Base-by-base conservation (phyloP, 2,329 filamentous ascomycete species). In the Saccharata proteae region DNA sequence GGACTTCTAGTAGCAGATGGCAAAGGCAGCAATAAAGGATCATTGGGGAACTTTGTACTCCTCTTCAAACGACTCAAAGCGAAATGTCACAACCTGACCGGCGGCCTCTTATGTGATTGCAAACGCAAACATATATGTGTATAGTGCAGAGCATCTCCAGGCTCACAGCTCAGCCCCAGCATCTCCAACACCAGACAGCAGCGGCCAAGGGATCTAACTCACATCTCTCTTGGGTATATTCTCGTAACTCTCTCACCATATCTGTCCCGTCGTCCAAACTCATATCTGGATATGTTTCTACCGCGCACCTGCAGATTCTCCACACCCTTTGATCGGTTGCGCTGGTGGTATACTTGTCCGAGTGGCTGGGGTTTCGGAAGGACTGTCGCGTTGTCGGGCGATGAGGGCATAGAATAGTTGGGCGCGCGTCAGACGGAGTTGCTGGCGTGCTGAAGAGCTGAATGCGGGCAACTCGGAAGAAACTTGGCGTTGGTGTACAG, bases 201-300 rank as follows among this genome's bases (percentile, higher is more conserved):
- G n/a, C 9, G 11, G 14, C 24, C 12, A 6, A n/a, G 13, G n/a
- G 31, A 24, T 10, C 12, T 7, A 22, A 49, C 54, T 49, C 44
- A 57, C 54, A 58, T 48, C 43, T 57, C 44, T 42, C 50, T 40
- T 34, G 55, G 55, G 34, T 57, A 57, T 35, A 57, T 58, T 36
- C 52, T 45, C 33, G 51, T 57, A 45, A 55, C 49, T 36, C 48
- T 43, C 40, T 50, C 48, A 21, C 48, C 52, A 39, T 45, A 44
- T 38, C 49, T 54, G 50, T 54, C 48, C 50, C 47, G 40, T 55
- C 53, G 52, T 55, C 52, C 54, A 52, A 56, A 37, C 52, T 57
- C 54, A 57, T 57, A 36, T 45, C 50, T 49, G 44, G 51, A 49
- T 35, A 43, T 46, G 40, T 55, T 48, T 38, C 52, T 51, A 30